Conservation (phyloP, 768 basidiomycete species). For the Suillus lakei region DNA sequence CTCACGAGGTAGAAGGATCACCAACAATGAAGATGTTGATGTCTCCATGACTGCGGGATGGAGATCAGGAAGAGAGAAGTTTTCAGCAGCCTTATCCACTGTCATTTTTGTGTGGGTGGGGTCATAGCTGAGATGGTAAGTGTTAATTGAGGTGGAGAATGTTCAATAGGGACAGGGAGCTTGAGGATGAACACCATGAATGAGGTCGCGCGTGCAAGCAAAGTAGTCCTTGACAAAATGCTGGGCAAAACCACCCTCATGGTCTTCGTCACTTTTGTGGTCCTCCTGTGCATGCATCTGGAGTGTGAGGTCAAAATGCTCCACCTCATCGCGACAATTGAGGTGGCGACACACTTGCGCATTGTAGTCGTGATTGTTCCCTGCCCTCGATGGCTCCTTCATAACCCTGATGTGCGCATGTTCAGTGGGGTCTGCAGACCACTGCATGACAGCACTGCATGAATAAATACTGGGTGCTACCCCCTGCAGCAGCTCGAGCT, state of each 20-base stretch:
- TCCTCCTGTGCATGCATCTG: not conserved
- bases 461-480: constrained; percentile 3
- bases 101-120: not conserved
- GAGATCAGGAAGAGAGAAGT: constrained; percentile 2
- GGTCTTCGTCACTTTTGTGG: not conserved
- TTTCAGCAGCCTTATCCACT: not conserved
- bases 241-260: not conserved
- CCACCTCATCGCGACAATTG: not conserved
- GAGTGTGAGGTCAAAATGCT: not conserved
- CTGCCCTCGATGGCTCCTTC: constrained; percentile 6
- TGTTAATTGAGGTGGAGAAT: too few relatives aligned
- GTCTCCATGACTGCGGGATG: not conserved
- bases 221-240: not conserved
- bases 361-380: constrained; percentile 11
- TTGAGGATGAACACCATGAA: not conserved
- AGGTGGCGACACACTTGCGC: constrained; percentile 6
- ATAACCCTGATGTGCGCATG: constrained; percentile 1
- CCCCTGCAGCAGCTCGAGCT: constrained; percentile 15
- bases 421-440: constrained; percentile 13
- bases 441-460: constrained; percentile 10
- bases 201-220: not conserved
- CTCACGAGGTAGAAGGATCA: too few relatives aligned
- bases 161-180: too few relatives aligned
- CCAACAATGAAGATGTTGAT: not conserved
- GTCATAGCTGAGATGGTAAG: not conserved